Evolutionary conservation across 2,329 filamentous ascomycete species (phyloP), one percentile per base, ranked within the genome.

Genomic region (Neofusicoccum sp.): DNA sequence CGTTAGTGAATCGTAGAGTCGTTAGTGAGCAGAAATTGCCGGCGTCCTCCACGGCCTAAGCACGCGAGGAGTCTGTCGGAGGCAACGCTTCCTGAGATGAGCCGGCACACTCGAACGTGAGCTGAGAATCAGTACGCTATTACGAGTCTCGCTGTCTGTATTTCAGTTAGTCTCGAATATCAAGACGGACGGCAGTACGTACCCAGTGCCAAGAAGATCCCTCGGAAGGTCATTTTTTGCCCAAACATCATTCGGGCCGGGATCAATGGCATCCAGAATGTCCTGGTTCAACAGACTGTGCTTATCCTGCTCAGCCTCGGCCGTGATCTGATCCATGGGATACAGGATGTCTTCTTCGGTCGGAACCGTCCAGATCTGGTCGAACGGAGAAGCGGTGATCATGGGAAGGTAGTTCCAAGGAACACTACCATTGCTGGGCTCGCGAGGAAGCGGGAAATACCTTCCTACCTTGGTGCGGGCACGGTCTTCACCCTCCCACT

Each of bases 401-500:
- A 70, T 68, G 5, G 70, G 66, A 2, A 76, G 70, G 59, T 79
- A 74, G 58, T 72, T 71, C 78, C 78, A 81, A 5, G 68, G 67
- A 16, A 79, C 72, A 3, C 71, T 73, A 4, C 69, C 67, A 48
- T 76, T 74, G n/a, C 71, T 72, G 6, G 70, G 65, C 48, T 78
- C 73, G 5, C 79, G 76, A 33, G 79, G 78, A 9, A 76, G 65
- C n/a, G 75, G 73, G 4, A 75, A 67, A 64, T 74, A 80, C 16
- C 79, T 67, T 24, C 77, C 76, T 44, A 74, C 71, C 34, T 67
- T 68, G 2, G 76, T 80, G 43, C 77, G 73, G 12, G 78, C 76
- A 9, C 79, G 75, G 33, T 78, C 78, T 41, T 79, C 75, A 0
- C 79, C 79, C 63, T 81, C 78, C 72, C 78, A 80, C 63, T 78